These are phyloP conservation scores for Hypoxylon sp. DNA, from an alignment of 2,329 filamentous ascomycete genomes.

Conservation along the genomic window DNA sequence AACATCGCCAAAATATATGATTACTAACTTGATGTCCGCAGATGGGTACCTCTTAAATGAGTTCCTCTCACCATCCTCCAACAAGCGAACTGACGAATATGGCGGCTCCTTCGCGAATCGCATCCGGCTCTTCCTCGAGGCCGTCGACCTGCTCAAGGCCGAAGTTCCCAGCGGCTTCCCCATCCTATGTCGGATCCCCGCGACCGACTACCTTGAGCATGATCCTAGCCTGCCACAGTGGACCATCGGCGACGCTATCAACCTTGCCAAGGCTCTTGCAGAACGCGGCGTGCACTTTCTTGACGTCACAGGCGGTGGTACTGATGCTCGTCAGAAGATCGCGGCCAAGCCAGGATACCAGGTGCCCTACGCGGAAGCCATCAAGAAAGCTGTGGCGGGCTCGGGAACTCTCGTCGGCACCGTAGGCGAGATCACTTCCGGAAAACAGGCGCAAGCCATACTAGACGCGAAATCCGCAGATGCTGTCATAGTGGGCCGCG, in stretches of 20 bases:
- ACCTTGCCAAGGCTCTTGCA: conserved; percentile 73
- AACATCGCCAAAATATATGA: background rate
- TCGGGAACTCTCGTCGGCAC: conserved; percentile 67
- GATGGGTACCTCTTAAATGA: conserved; percentile 63
- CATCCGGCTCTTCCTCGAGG: conserved; percentile 53
- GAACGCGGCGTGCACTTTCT: conserved; percentile 79
- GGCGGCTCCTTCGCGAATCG: conserved; percentile 62
- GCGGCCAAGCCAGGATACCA: conserved; percentile 75
- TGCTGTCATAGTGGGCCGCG: conserved; percentile 68
- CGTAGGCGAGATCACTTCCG: conserved; percentile 71
- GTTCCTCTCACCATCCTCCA: conserved; percentile 60
- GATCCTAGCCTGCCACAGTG: conserved; percentile 71
- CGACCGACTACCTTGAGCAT: conserved; percentile 80
- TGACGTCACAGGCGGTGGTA: conserved; percentile 78
- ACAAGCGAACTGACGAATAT: conserved; percentile 62
- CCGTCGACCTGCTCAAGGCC: conserved; percentile 40
- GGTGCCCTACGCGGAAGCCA: conserved; percentile 74
- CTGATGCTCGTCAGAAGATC: conserved; percentile 70
- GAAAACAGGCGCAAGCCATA: conserved; percentile 67
- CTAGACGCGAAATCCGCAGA: conserved; percentile 67
- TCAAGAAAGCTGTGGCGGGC: conserved; percentile 79
- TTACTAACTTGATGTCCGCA: conserved; percentile 43
- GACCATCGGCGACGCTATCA: conserved; percentile 73
- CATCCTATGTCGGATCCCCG: conserved; percentile 79
- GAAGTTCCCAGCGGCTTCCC: conserved; percentile 57